These are phyloP conservation scores for Penicillium malachiteum DNA, from an alignment of 495 filamentous ascomycete species.

Conservation along the genomic window DNA sequence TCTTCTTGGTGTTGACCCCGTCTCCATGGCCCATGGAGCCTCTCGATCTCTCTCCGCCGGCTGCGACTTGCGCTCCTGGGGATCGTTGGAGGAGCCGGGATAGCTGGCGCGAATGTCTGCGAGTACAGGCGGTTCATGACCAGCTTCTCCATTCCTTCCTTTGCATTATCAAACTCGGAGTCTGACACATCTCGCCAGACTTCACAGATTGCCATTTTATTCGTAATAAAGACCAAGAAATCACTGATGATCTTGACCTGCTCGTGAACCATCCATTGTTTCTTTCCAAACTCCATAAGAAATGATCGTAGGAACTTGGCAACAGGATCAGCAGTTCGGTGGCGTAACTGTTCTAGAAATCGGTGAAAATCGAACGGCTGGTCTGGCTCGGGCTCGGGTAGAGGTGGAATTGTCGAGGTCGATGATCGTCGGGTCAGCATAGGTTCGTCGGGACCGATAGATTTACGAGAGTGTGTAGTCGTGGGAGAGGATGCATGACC, in stretches of 20 bases:
- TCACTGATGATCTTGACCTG: constrained; percentile 98
- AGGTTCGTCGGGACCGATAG: constrained; percentile 35
- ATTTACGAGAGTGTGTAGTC: constrained; percentile 19
- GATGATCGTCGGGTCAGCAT: constrained; percentile 49
- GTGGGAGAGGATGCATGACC: constrained; percentile 16
- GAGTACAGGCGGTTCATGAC: constrained; percentile 98
- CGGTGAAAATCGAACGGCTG: constrained; percentile 97
- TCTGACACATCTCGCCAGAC: constrained; percentile 96
- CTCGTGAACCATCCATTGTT: constrained; percentile 99
- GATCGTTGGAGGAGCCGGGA: constrained; percentile 75
- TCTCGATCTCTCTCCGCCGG: constrained; percentile 65
- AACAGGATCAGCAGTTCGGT: constrained; percentile 94
- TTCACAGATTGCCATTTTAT: constrained; percentile 98
- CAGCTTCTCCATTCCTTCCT: constrained; percentile 99
- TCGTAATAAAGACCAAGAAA: constrained; percentile 95
- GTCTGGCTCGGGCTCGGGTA: constrained; percentile 84
- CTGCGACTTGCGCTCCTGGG: constrained; percentile 61
- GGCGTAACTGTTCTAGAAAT: constrained; percentile 91
- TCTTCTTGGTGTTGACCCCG: constrained; percentile 97
- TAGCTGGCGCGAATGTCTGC: constrained; percentile 94
- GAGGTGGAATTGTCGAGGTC: constrained; percentile 58
- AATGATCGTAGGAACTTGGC: constrained; percentile 95
- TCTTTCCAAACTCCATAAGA: constrained; percentile 90
- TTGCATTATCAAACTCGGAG: constrained; percentile 95
- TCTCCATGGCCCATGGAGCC: constrained; percentile 74